Evolutionary conservation across 2,329 filamentous ascomycete species (phyloP).

Genomic region (Aspergillus unguis): DNA sequence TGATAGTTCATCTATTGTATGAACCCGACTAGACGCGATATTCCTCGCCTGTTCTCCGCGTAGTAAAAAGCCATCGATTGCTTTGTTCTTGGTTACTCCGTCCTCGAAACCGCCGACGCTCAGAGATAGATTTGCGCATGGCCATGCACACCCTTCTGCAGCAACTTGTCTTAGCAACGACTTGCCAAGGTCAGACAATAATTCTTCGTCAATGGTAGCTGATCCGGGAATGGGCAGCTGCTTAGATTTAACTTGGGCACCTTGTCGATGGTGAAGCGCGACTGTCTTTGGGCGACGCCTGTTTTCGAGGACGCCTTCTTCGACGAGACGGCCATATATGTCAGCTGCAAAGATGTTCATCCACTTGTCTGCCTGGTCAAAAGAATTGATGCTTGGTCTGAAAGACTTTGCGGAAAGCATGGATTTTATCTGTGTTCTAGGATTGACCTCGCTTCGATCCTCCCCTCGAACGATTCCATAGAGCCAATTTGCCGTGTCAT

Average conservation of each 20-base stretch:
- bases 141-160: slow-evolving; percentile 77
- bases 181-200: slow-evolving; percentile 72
- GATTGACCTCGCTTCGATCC: slow-evolving; percentile 83
- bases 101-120: slow-evolving; percentile 93
- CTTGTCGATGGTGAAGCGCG: slow-evolving; percentile 76
- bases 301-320: slow-evolving; percentile 86
- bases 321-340: slow-evolving; percentile 82
- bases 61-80: slow-evolving; percentile 82
- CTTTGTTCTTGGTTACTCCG: slow-evolving; percentile 75
- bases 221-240: slow-evolving; percentile 74
- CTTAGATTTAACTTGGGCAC: slow-evolving; percentile 69
- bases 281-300: slow-evolving; percentile 82
- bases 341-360: slow-evolving; percentile 87
- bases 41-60: slow-evolving; percentile 58
- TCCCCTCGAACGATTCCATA: slow-evolving; percentile 81
- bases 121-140: slow-evolving; percentile 83
- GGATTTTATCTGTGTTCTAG: slow-evolving; percentile 88
- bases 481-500: slow-evolving; percentile 82
- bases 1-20: slow-evolving; percentile 11
- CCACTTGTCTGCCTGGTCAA: slow-evolving; percentile 80
- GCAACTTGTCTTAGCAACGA: slow-evolving; percentile 73
- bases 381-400: slow-evolving; percentile 71
- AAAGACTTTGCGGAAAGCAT: slow-evolving; percentile 98
- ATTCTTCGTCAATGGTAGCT: slow-evolving; percentile 66
- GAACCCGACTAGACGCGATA: slow-evolving; percentile 28